Conservation (phyloP, 805 yeast species). For the Metschnikowia peoriensis region DNA sequence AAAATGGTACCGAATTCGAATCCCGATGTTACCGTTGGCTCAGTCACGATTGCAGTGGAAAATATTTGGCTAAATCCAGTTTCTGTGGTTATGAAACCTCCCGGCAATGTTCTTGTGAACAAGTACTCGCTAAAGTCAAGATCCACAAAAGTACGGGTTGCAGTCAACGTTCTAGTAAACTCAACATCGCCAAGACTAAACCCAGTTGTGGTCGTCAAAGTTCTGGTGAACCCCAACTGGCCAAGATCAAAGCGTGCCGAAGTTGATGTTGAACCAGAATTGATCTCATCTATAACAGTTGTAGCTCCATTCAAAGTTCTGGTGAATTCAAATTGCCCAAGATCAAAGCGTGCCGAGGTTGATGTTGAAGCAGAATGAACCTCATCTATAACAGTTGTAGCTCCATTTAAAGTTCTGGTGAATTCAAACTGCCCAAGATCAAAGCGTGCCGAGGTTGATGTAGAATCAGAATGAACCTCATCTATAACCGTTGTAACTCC, state of each 20-base stretch:
- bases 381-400: not conserved
- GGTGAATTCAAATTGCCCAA: slow-evolving; percentile 1
- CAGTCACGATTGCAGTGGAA: too few species aligned
- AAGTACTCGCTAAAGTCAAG: too few species aligned
- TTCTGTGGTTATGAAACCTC: too few species aligned
- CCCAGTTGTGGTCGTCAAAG: not conserved
- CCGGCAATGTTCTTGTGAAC: too few species aligned
- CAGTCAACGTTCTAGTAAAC: not conserved
- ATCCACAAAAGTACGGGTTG: not conserved
- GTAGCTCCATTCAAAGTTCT: not conserved
- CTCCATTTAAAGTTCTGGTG: not conserved
- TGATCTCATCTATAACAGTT: not conserved
- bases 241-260: not conserved
- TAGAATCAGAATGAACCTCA: not conserved
- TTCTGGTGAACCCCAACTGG: not conserved
- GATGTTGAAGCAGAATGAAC: not conserved
- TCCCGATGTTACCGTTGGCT: too few species aligned
- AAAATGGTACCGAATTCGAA: too few species aligned
- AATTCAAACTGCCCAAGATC: not conserved
- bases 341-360: not conserved
- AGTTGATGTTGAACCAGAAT: not conserved
- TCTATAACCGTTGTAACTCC: not conserved
- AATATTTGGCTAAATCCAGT: too few species aligned
- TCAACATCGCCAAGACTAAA: not conserved
- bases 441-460: not conserved